Percentiles rank a stretch among this genome's conserved stretches.
These are phyloP conservation scores for Vitis cinerea DNA, from an alignment of 164 flowering plant species.

Conservation along the genomic window DNA sequence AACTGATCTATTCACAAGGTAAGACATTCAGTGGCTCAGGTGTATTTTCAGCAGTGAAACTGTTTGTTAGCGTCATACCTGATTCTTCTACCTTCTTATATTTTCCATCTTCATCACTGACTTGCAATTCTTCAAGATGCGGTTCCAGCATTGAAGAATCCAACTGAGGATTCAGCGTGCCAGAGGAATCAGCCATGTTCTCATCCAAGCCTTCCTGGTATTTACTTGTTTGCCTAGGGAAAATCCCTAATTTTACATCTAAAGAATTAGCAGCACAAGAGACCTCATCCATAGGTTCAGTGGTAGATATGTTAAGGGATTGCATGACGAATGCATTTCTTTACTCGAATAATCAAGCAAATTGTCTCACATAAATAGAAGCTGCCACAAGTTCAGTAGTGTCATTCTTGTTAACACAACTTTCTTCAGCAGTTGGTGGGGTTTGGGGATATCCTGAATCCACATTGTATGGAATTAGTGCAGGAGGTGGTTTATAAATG, in stretches of 20 bases:
- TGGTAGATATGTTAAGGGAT: slow-evolving; percentile 29
- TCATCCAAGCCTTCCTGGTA: slow-evolving; percentile 74
- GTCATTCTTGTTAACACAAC: no score
- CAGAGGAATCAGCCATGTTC: slow-evolving; percentile 81
- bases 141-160: slow-evolving; percentile 83
- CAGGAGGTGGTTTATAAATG: no score
- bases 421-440: no score
- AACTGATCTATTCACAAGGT: slow-evolving; percentile 32
- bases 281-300: slow-evolving; percentile 86
- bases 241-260: slow-evolving; percentile 40
- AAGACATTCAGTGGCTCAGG: slow-evolving; percentile 34
- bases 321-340: background rate
- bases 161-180: slow-evolving; percentile 49
- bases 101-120: slow-evolving; percentile 39
- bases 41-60: slow-evolving; percentile 56
- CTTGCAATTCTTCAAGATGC: slow-evolving; percentile 49
- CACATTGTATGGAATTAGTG: no score
- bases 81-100: slow-evolving; percentile 37
- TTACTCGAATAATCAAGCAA: no score
- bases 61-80: slow-evolving; percentile 37
- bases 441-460: no score
- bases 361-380: no score
- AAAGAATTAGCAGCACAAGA: slow-evolving; percentile 62
- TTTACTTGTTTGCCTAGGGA: slow-evolving; percentile 40
- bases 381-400: no score